These are phyloP conservation scores for Trichoderma simmonsii DNA, from an alignment of 2,329 filamentous ascomycete genomes.

Conservation along the genomic window DNA sequence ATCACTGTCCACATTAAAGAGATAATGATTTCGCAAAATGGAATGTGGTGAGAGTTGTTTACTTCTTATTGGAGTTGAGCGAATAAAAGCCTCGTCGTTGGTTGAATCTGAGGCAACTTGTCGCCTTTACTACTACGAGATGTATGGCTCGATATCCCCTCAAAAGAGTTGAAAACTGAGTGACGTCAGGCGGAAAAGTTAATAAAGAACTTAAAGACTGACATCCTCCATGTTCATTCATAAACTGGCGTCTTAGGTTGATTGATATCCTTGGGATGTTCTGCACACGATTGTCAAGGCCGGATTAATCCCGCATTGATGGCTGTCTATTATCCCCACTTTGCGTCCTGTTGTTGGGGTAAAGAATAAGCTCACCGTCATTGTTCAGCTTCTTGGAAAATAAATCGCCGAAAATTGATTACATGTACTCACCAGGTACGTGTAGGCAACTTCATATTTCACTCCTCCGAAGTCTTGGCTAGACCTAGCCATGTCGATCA, in stretches of 20 bases:
- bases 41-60: not conserved
- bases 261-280: not conserved
- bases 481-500: not conserved
- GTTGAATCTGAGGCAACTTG: not conserved
- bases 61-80: too few relatives aligned
- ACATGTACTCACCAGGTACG: not conserved
- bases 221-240: not conserved
- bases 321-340: not conserved
- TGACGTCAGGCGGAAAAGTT: not conserved
- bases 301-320: not conserved
- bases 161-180: not conserved
- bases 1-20: not conserved
- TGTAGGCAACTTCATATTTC: not conserved
- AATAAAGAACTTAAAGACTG: not conserved
- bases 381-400: not conserved
- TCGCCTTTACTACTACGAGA: not conserved
- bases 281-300: not conserved
- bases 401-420: not conserved
- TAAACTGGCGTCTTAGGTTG: not conserved
- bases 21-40: not conserved
- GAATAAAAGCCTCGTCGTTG: not conserved
- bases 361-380: not conserved
- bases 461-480: not conserved
- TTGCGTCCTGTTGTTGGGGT: not conserved
- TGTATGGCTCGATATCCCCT: not conserved